Base-by-base conservation (phyloP, 352 stramenopile genomes). In the Pythium sukuiense region DNA sequence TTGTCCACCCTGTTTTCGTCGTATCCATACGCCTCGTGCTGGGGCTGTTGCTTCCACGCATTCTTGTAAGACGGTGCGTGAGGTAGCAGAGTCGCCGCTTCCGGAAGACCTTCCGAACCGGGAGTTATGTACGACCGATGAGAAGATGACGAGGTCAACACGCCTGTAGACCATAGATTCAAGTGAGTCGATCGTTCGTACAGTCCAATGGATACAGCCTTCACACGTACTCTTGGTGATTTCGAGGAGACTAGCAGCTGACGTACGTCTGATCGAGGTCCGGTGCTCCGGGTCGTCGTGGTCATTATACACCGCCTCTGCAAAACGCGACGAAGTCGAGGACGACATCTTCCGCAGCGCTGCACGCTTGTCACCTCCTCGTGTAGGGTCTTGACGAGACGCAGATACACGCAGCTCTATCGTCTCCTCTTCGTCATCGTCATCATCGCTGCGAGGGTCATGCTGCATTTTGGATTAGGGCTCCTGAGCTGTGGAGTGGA, bases 351-450 rank as follows among this genome's bases (percentile, higher is more conserved):
- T 65, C n/a, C 55, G 67, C 5, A 73, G 35, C 16, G 57, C 54
- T 7, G 24, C n/a, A 11, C 33, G 32, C 16, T 35, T 56, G 5
- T 49, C 54, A 8, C 13, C 52, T 9, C 7, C 52, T 33, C 48
- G 14, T 6, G 9, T n/a, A 6, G 58, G 24, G 11, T 70, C 43
- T 39, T 69, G 45, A n/a, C 66, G 65, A 24, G 71, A 57, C 29
- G 70, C 56, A 37, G 63, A 70, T 3, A 70, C 55, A 2, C 67
- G 63, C 32, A 76, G 54, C 62, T 84, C 73, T 24, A 81, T 69
- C 1, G 66, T 73, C 62, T 76, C 66, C 43, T 79, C 73, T 45
- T 83, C 71, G 26, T 83, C 76, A 0, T 80, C 73, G 13, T 81
- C 69, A 5, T 74, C 67, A 8, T 78, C 70, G 4, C 59, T 37